phyloP scores from a whole-genome alignment of 345 rosid genomes.

The Clarkia xantiana region DNA sequence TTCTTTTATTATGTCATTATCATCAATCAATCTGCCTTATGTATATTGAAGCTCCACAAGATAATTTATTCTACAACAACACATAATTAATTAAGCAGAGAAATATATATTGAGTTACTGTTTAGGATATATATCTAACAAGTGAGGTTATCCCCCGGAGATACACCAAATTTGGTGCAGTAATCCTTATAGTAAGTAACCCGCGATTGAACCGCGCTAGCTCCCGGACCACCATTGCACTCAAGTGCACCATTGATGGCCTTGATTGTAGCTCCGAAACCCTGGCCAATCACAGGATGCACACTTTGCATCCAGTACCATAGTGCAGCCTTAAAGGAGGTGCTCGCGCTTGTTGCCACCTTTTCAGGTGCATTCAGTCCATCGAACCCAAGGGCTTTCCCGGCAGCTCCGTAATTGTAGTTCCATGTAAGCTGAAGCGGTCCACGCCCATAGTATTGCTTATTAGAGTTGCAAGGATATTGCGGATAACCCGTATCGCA shows the following conservation, averaged over 20 bases:
- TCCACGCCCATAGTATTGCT: slow-evolving; percentile 42
- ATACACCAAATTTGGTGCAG: slow-evolving; percentile 12
- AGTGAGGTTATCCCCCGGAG: slow-evolving; percentile 1
- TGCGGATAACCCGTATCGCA: slow-evolving; percentile 11
- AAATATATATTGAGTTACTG: too few relatives aligned
- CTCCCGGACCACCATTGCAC: slow-evolving; percentile 20
- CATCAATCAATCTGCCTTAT: too few relatives aligned
- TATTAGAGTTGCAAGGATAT: slow-evolving; percentile 21
- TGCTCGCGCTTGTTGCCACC: slow-evolving; percentile 19
- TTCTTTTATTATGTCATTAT: too few relatives aligned
- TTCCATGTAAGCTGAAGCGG: slow-evolving; percentile 46
- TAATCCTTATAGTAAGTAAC: slow-evolving; percentile 22
- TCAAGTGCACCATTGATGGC: slow-evolving; percentile 38
- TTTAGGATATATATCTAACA: too few relatives aligned
- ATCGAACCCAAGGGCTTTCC: slow-evolving; percentile 18
- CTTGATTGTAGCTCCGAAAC: slow-evolving; percentile 35
- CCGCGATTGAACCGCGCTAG: slow-evolving; percentile 23
- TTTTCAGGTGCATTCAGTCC: slow-evolving; percentile 28
- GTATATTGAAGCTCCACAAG: too few relatives aligned
- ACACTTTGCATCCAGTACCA: slow-evolving; percentile 51
- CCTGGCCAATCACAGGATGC: slow-evolving; percentile 27
- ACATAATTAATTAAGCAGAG: too few relatives aligned
- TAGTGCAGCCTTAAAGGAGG: slow-evolving; percentile 31
- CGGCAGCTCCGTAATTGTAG: slow-evolving; percentile 40
- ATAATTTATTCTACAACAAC: too few relatives aligned